These are phyloP conservation scores for Conticribra guillardii DNA, from an alignment of 108 stramenopile genomes.

Conservation along the genomic window DNA sequence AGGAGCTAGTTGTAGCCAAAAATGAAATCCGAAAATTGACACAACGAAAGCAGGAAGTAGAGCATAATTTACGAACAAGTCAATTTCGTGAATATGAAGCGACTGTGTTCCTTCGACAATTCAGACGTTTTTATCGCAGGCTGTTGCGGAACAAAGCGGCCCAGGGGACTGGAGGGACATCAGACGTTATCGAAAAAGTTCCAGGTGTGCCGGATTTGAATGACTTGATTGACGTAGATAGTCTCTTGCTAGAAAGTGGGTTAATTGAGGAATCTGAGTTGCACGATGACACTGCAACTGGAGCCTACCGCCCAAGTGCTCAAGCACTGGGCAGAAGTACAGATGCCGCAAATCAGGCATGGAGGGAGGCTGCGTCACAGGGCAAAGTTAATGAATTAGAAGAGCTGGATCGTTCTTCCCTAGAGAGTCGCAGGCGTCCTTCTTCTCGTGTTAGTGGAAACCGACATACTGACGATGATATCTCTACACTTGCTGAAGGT, in stretches of 20 bases:
- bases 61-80: constrained; percentile 76
- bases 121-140: constrained; percentile 79
- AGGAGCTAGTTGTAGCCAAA: constrained; percentile 60
- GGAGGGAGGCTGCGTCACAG: constrained; percentile 47
- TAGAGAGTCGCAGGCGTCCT: constrained; percentile 12
- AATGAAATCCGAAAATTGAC: constrained; percentile 54
- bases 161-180: constrained; percentile 66
- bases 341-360: constrained; percentile 47
- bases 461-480: constrained; percentile 17
- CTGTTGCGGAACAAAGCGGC: constrained; percentile 70
- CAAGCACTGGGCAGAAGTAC: constrained; percentile 49
- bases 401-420: constrained; percentile 35
- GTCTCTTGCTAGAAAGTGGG: constrained; percentile 79
- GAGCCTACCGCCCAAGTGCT: constrained; percentile 56
- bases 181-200: constrained; percentile 60
- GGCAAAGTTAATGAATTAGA: constrained; percentile 47
- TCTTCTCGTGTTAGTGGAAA: constrained; percentile 1
- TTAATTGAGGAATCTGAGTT: constrained; percentile 82
- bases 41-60: constrained; percentile 63
- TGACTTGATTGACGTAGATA: constrained; percentile 82
- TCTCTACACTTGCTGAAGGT: background rate
- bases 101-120: constrained; percentile 82
- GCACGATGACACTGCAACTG: constrained; percentile 60
- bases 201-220: constrained; percentile 78
- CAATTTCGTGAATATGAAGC: constrained; percentile 91